Evolutionary conservation across 345 rosid genomes (phyloP).

Genomic region (Populus ilicifolia): DNA sequence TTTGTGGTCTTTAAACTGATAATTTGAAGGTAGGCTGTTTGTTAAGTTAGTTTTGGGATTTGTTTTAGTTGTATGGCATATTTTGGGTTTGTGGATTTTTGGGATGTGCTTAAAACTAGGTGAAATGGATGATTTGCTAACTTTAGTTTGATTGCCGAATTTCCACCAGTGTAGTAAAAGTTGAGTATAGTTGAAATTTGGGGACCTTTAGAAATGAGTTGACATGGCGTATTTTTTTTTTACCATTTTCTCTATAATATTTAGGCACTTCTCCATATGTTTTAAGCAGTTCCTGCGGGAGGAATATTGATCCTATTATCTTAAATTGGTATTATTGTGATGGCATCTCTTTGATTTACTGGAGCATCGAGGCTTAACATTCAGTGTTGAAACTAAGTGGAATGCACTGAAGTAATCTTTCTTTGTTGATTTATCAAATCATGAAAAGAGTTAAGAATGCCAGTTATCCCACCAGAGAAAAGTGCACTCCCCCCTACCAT

Average conservation of each 20-base stretch:
- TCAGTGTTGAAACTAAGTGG: background rate
- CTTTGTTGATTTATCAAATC: background rate
- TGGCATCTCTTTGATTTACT: too few species aligned
- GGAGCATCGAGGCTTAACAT: background rate
- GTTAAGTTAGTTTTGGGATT: background rate
- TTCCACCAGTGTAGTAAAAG: background rate
- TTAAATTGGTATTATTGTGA: background rate
- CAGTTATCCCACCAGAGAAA: background rate
- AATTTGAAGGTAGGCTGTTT: background rate
- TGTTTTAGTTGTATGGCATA: too few species aligned
- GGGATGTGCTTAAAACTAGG: too few species aligned
- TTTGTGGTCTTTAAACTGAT: constrained; percentile 2
- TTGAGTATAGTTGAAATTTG: background rate
- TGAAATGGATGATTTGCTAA: background rate
- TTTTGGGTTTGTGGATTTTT: too few species aligned
- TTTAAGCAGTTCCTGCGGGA: too few species aligned
- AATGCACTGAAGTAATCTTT: background rate
- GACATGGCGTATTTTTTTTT: too few species aligned
- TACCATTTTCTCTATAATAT: background rate
- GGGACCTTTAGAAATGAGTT: background rate
- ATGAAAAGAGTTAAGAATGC: background rate
- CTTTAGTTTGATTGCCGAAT: background rate
- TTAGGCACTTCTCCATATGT: background rate
- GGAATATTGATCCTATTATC: background rate
- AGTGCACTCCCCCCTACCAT: background rate